These are phyloP conservation scores for Ceratobasidium sp. DNA, from an alignment of 1,284 basidiomycete genomes.

Conservation along the genomic window DNA sequence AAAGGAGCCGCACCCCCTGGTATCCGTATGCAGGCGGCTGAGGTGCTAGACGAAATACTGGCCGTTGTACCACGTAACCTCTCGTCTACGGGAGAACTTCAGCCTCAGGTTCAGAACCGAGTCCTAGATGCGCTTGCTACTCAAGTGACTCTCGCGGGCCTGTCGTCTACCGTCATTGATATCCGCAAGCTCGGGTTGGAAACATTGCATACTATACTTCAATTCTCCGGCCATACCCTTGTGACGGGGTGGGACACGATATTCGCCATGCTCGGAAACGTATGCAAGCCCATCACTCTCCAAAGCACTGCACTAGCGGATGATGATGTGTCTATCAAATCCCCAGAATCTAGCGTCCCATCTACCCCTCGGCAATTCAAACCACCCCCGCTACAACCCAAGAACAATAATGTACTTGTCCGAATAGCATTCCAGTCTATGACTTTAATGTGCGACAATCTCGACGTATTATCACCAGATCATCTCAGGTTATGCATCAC, in stretches of 20 bases:
- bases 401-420: slow-evolving; percentile 68
- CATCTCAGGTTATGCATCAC: slow-evolving; percentile 86
- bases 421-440: slow-evolving; percentile 93
- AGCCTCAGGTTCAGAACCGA: slow-evolving; percentile 74
- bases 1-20: slow-evolving; percentile 70
- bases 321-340: slow-evolving; percentile 24
- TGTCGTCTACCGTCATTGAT: slow-evolving; percentile 66
- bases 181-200: slow-evolving; percentile 86
- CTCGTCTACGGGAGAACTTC: slow-evolving; percentile 62
- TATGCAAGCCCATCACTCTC: slow-evolving; percentile 62
- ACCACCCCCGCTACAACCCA: slow-evolving; percentile 48
- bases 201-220: slow-evolving; percentile 85
- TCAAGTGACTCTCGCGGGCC: slow-evolving; percentile 71
- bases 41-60: slow-evolving; percentile 81
- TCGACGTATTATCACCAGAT: slow-evolving; percentile 77
- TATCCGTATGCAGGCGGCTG: slow-evolving; percentile 86
- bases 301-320: slow-evolving; percentile 2
- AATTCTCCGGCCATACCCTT: slow-evolving; percentile 88
- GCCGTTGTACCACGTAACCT: slow-evolving; percentile 72
- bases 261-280: slow-evolving; percentile 85
- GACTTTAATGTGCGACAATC: slow-evolving; percentile 91
- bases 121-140: slow-evolving; percentile 81
- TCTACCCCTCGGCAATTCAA: slow-evolving; percentile 41
- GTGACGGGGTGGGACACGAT: slow-evolving; percentile 91
- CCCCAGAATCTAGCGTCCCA: slow-evolving; percentile 19